A percentile compares a stretch with the other conserved stretches of the same genome.
Conservation (phyloP, 148 eudicot species). For the Camellia granthamiana region DNA sequence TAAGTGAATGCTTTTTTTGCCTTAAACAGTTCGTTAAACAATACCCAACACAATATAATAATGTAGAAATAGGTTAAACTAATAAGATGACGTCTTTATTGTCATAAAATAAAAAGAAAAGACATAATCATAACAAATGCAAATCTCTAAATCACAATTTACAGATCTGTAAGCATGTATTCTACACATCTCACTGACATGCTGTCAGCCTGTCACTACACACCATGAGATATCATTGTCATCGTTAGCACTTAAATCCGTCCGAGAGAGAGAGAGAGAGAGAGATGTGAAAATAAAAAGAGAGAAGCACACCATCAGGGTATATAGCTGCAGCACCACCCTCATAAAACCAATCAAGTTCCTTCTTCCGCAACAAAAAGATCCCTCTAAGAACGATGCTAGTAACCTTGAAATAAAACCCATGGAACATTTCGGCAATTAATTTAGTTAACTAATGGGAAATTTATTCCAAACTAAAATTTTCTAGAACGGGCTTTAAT, state of each 20-base stretch:
- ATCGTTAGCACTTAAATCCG: background rate
- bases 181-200: background rate
- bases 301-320: constrained; percentile 70
- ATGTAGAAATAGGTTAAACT: background rate
- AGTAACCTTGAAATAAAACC: constrained; percentile 57
- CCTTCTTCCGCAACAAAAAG: constrained; percentile 93
- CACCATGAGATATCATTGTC: background rate
- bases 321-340: constrained; percentile 95
- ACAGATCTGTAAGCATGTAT: background rate
- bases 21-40: background rate
- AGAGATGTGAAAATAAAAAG: background rate
- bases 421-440: constrained; percentile 2
- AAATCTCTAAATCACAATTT: background rate
- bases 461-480: background rate
- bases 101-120: background rate
- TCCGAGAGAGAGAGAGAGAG: background rate
- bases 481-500: background rate
- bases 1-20: background rate
- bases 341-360: constrained; percentile 98
- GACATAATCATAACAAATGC: background rate
- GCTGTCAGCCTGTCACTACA: background rate
- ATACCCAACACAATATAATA: background rate
- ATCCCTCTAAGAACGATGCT: constrained; percentile 93
- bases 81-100: no score
- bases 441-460: background rate